Percentiles rank a stretch among this genome's conserved stretches.
These are phyloP conservation scores for Neonectria ditissima DNA, from an alignment of 2,329 filamentous ascomycete genomes.

Conservation along the genomic window DNA sequence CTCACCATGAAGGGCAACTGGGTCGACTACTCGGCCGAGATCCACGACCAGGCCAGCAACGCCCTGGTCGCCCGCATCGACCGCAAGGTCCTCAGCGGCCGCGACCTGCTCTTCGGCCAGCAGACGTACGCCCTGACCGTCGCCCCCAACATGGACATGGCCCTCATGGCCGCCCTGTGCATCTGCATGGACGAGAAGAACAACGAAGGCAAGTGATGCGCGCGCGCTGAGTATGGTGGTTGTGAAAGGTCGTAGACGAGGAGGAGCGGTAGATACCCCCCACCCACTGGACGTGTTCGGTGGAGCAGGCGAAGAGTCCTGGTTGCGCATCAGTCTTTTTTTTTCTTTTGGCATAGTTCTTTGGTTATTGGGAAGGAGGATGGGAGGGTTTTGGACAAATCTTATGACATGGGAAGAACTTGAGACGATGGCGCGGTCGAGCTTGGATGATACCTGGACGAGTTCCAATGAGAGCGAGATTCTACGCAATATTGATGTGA, in stretches of 20 bases:
- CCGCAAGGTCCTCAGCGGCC: slow-evolving; percentile 67
- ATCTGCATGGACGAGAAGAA: slow-evolving; percentile 77
- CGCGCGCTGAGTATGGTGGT: background rate
- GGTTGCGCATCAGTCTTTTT: background rate
- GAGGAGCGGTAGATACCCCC: slow-evolving; percentile 13
- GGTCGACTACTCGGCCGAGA: slow-evolving; percentile 67
- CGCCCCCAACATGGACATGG: slow-evolving; percentile 74
- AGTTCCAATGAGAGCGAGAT: background rate
- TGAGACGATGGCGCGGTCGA: background rate
- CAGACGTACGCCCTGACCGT: slow-evolving; percentile 75
- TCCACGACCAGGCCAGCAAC: slow-evolving; percentile 63
- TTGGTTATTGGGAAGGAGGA: background rate
- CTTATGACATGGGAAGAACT: background rate
- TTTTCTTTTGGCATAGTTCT: background rate
- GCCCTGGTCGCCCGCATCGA: slow-evolving; percentile 68
- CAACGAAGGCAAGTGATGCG: slow-evolving; percentile 40
- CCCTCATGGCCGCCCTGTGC: slow-evolving; percentile 73
- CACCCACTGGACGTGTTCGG: slow-evolving; percentile 1
- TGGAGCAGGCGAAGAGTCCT: background rate
- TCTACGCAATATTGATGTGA: background rate
- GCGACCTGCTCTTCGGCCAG: slow-evolving; percentile 69
- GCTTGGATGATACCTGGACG: background rate
- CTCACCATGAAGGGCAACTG: slow-evolving; percentile 72
- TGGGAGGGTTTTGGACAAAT: background rate
- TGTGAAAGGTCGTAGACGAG: background rate